Conservation (phyloP, 805 yeast species). For the Grigorovia humatica region DNA sequence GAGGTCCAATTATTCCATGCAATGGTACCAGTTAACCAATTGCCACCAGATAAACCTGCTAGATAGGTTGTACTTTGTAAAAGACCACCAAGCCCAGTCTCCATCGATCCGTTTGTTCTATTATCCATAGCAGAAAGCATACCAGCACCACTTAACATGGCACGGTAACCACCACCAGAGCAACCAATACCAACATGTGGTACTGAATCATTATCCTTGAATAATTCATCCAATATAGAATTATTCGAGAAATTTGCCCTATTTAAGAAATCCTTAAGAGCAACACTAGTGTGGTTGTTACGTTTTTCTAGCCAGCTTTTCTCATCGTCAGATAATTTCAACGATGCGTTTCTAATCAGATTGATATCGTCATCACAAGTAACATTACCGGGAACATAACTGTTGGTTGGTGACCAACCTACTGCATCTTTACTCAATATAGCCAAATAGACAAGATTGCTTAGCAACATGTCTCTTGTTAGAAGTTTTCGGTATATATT, state of each 20-base stretch:
- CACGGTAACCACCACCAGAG: constrained; percentile 87
- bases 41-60: constrained; percentile 75
- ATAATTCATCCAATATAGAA: constrained; percentile 11
- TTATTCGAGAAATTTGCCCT: constrained; percentile 21
- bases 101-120: constrained; percentile 47
- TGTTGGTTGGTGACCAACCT: constrained; percentile 34
- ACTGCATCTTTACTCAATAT: constrained; percentile 1
- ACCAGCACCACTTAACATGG: constrained; percentile 83
- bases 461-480: background rate
- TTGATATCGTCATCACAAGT: constrained; percentile 37
- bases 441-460: background rate
- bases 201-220: constrained; percentile 15
- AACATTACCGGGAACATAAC: constrained; percentile 51
- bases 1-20: constrained; percentile 64
- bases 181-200: constrained; percentile 50
- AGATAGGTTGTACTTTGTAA: constrained; percentile 62
- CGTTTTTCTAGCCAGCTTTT: constrained; percentile 39
- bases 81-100: constrained; percentile 60
- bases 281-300: constrained; percentile 34
- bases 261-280: constrained; percentile 36
- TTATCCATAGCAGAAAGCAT: constrained; percentile 73
- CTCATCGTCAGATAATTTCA: constrained; percentile 36
- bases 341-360: constrained; percentile 37
- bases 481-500: too few species aligned
- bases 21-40: constrained; percentile 68